Conservation (phyloP, 345 rosid genomes). For the Hibiscus syriacus region DNA sequence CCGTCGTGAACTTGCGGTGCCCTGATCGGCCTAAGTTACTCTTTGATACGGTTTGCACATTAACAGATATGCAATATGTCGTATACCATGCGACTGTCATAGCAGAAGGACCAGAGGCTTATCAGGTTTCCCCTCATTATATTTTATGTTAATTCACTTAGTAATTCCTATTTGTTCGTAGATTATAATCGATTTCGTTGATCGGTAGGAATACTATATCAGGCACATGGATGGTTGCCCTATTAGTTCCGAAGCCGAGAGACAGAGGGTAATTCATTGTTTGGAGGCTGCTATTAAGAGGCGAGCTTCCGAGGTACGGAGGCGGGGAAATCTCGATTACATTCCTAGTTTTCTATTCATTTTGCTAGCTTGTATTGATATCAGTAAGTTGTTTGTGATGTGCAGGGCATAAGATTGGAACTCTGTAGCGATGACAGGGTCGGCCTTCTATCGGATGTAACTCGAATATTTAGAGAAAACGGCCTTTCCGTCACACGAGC, state of each 20-base stretch:
- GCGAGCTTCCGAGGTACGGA: slow-evolving; percentile 53
- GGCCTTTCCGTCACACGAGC: slow-evolving; percentile 80
- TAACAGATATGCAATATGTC: slow-evolving; percentile 76
- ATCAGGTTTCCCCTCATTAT: slow-evolving; percentile 38
- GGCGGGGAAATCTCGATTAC: not conserved
- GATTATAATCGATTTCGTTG: not conserved
- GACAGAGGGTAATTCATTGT: slow-evolving; percentile 82
- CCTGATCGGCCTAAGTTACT: slow-evolving; percentile 68
- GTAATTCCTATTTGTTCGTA: too few species aligned
- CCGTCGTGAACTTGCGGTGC: slow-evolving; percentile 63
- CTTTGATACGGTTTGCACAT: slow-evolving; percentile 71
- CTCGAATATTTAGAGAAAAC: slow-evolving; percentile 89
- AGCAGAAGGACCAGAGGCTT: slow-evolving; percentile 75
- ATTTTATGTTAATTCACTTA: too few species aligned
- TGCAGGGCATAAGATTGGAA: slow-evolving; percentile 79
- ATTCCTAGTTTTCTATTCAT: not conserved
- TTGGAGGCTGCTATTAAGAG: slow-evolving; percentile 92
- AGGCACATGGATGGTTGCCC: slow-evolving; percentile 85
- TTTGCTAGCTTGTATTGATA: not conserved
- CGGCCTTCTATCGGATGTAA: slow-evolving; percentile 85
- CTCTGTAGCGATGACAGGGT: slow-evolving; percentile 69
- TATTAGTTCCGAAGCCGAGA: slow-evolving; percentile 90
- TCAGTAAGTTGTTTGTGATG: not conserved
- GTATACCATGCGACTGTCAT: slow-evolving; percentile 65
- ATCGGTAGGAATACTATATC: slow-evolving; percentile 74